A percentile compares a stretch with the other conserved stretches of the same genome.
phyloP scores from a whole-genome alignment of 1,139 yeast genomes.

The Magnusiomyces tetraspermus region DNA sequence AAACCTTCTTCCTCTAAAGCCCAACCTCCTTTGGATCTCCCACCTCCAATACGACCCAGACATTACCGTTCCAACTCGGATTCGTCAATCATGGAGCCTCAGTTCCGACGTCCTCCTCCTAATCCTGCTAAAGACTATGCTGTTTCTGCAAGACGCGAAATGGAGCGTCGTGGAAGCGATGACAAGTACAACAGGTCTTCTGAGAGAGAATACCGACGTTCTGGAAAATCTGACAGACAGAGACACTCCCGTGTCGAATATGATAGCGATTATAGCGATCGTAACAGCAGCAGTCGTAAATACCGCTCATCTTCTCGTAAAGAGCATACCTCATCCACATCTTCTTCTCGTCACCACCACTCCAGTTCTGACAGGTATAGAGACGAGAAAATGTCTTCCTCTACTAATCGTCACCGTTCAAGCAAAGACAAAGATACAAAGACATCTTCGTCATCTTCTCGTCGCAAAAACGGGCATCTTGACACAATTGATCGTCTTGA shows the following conservation, averaged over 20 bases:
- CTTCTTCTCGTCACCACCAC: neutral
- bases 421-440: neutral
- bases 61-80: conserved; percentile 23
- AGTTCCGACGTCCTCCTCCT: conserved; percentile 9
- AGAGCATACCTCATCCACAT: neutral
- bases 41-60: conserved; percentile 6
- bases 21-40: neutral
- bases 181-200: neutral
- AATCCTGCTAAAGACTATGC: neutral
- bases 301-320: neutral
- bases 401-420: neutral
- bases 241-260: conserved; percentile 1
- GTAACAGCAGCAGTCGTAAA: neutral
- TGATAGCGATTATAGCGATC: conserved; percentile 3
- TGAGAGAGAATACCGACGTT: neutral
- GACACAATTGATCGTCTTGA: conserved; percentile 93
- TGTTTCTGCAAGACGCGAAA: conserved; percentile 3
- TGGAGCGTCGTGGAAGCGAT: neutral
- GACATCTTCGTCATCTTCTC: conserved; percentile 1
- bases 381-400: conserved; percentile 9
- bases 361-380: neutral
- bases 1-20: neutral
- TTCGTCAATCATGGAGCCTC: conserved; percentile 23
- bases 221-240: conserved; percentile 4
- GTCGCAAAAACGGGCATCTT: conserved; percentile 39